Evolutionary conservation across 1,284 basidiomycete species (phyloP).

Genomic region (Bondarzewia mesenterica): DNA sequence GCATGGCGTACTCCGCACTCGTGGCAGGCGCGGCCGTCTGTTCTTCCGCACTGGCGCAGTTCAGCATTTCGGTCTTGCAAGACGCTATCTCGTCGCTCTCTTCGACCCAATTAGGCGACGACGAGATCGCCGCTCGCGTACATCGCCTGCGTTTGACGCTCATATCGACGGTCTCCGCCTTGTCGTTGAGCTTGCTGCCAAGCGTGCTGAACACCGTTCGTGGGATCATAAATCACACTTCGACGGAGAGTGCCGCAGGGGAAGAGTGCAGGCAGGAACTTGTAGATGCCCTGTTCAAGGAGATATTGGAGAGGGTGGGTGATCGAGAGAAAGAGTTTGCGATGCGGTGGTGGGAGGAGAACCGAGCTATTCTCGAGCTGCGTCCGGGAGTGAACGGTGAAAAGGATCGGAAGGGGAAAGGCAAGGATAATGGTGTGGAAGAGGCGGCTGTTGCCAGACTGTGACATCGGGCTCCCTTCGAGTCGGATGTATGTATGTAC

Average conservation of each 20-base stretch:
- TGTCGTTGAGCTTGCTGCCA: slow-evolving; percentile 46
- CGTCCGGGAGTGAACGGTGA: not conserved
- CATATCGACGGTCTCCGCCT: slow-evolving; percentile 49
- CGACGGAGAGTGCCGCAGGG: slow-evolving; percentile 6
- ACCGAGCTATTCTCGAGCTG: not conserved
- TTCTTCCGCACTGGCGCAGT: slow-evolving; percentile 43
- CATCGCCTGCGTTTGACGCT: slow-evolving; percentile 51
- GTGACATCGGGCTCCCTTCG: too few species aligned
- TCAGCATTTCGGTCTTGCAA: slow-evolving; percentile 49
- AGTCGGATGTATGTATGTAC: too few species aligned
- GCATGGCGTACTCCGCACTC: slow-evolving; percentile 58
- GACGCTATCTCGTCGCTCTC: slow-evolving; percentile 7
- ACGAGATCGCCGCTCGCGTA: slow-evolving; percentile 25
- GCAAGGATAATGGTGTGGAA: not conserved
- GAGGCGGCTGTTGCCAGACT: not conserved
- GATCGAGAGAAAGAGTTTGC: slow-evolving; percentile 58
- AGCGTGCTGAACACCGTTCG: slow-evolving; percentile 35
- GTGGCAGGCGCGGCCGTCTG: slow-evolving; percentile 42
- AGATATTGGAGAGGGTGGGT: slow-evolving; percentile 53
- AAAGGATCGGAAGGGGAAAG: not conserved
- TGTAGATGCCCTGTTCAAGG: slow-evolving; percentile 45
- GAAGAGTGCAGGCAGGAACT: slow-evolving; percentile 35
- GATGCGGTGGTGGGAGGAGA: slow-evolving; percentile 60
- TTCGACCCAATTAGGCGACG: slow-evolving; percentile 10
- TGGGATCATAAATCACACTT: not conserved